Base-by-base conservation (phyloP, 768 basidiomycete genomes). In the Russula sp. region DNA sequence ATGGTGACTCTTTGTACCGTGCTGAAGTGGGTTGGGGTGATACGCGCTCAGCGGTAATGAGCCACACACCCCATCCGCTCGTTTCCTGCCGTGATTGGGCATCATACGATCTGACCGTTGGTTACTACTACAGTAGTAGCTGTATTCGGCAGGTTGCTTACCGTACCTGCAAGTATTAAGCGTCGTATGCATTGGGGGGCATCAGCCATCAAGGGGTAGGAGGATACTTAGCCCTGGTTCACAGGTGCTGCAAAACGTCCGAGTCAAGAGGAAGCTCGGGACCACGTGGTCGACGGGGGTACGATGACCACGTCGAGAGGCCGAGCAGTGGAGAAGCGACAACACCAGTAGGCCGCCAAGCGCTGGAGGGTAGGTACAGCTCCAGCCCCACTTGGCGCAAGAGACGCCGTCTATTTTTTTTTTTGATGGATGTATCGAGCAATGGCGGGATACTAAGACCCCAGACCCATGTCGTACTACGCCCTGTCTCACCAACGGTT, bases 361-460 rank as follows among this genome's bases (percentile, higher is more conserved):
- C 61, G 61, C 55, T 37, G 61, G 40, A 40, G 55, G 61, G 18
- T 16, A 55, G 48, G 57, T 49, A 59, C 57, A 16, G 37, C 22
- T 18, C 49, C 35, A 39, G 35, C 40, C n/a, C 58, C 48, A 59
- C 49, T 48, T 37, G 47, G 53, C n/a, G 35, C n/a, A n/a, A 31
- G 44, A 45, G 45, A 63, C 31, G 57, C 62, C 40, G 49, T 51
- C 39, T 35, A 10, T 52, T 14, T 53, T 10, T 53, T 57, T 34
- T 58, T 58, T 37, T 31, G 37, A 62, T 59, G 50, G 47, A 50
- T 16, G 9, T 59, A 31, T 59, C 31, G 18, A 35, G n/a, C n/a
- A 42, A 42, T 20, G 31, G 32, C 39, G 50, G 39, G 27, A 34
- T 48, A 22, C 44, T 44, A 18, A 20, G 11, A 39, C 47, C 47